phyloP scores from a whole-genome alignment of 129 eudicot species.

The Helichrysum umbraculigerum region DNA sequence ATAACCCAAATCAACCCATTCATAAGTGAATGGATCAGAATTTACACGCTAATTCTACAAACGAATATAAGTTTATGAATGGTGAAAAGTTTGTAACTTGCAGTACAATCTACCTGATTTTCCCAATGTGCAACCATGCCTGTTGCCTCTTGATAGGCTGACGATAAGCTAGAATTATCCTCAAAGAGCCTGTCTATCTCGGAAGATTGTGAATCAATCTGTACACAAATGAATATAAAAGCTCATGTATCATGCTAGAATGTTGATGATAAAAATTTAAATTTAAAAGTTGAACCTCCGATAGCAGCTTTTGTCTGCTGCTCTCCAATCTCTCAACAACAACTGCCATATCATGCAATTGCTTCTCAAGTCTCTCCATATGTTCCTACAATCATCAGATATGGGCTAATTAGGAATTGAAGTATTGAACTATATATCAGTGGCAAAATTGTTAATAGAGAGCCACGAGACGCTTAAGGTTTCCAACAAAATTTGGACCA shows the following conservation, averaged over 20 bases:
- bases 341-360: slow-evolving; percentile 93
- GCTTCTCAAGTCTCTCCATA: slow-evolving; percentile 79
- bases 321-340: slow-evolving; percentile 86
- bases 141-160: slow-evolving; percentile 82
- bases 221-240: slow-evolving; percentile 23
- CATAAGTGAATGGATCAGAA: background rate
- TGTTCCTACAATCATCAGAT: slow-evolving; percentile 62
- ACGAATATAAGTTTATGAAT: background rate
- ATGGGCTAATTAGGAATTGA: background rate
- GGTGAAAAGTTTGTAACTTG: slow-evolving; percentile 4
- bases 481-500: slow-evolving; percentile 2
- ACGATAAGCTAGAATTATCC: slow-evolving; percentile 79
- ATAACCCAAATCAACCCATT: slow-evolving; percentile 4
- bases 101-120: slow-evolving; percentile 58
- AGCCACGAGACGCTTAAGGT: background rate
- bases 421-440: background rate
- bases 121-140: slow-evolving; percentile 72
- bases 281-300: slow-evolving; percentile 57
- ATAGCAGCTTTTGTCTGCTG: too few species aligned
- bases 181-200: slow-evolving; percentile 96
- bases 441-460: background rate
- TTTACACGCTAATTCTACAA: background rate
- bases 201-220: slow-evolving; percentile 97
- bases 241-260: background rate
- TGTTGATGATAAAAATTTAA: background rate